These are phyloP conservation scores for Mortierella sp. DNA, from an alignment of 371 early-diverging fungal species.

Conservation along the genomic window DNA sequence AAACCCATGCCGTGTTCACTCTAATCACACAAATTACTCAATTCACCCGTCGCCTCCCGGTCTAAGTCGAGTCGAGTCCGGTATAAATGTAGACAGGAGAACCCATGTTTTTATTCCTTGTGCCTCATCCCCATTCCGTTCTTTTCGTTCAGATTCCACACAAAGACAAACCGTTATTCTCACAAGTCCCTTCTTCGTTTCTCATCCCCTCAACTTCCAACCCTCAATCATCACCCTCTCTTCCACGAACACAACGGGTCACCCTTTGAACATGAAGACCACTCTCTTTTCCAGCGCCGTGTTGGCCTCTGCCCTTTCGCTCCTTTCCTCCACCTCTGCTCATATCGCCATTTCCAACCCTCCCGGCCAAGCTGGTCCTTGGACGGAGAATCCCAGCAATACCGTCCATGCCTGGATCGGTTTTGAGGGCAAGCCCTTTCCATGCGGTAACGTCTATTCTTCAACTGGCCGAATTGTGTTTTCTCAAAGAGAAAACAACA, in stretches of 20 bases:
- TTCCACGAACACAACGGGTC: not conserved
- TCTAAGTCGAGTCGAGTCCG: too few species aligned
- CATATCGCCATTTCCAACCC: conserved; percentile 37
- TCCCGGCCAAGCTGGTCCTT: conserved; percentile 32
- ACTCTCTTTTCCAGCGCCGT: conserved; percentile 7
- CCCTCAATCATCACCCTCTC: not conserved
- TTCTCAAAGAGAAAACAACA: too few species aligned
- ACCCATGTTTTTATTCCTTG: conserved; percentile 8
- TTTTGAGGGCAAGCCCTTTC: conserved; percentile 20
- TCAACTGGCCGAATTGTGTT: too few species aligned
- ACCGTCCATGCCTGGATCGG: conserved; percentile 32
- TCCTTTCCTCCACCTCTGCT: conserved; percentile 14
- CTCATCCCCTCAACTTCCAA: not conserved
- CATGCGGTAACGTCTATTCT: conserved; percentile 30
- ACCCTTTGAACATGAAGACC: conserved; percentile 17
- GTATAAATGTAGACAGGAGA: too few species aligned
- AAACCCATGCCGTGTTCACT: too few species aligned
- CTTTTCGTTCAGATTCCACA: not conserved
- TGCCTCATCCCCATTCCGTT: not conserved
- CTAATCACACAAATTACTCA: too few species aligned
- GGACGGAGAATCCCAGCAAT: conserved; percentile 14
- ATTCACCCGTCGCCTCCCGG: not conserved
- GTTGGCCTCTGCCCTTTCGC: not conserved
- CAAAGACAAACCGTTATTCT: not conserved
- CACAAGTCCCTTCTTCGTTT: not conserved